Base-by-base conservation (phyloP, 2,329 filamentous ascomycete species). In the Amauroascus niger region DNA sequence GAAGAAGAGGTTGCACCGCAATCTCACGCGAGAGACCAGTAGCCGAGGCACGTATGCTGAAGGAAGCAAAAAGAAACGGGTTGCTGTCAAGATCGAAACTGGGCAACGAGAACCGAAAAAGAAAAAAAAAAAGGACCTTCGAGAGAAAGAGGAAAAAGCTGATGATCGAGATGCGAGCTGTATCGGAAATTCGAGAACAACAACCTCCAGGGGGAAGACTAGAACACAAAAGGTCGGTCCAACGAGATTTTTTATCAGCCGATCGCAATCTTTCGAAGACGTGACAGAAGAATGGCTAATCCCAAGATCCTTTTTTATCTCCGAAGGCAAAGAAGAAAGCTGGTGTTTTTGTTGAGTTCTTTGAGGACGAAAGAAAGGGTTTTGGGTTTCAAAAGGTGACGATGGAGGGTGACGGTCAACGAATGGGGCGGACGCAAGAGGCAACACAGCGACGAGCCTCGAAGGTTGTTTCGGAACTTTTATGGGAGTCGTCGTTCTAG, bases 1-100 rank as follows among this genome's bases (percentile, higher is more conserved):
- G 13, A 11, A 39, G 30, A n/a, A 51, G 51, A 58, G 46, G 32
- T 54, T 58, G 56, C 56, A 55, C 56, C 50, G 56, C 56, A 58
- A 58, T 55, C 54, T 50, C 50, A 48, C 54, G 33, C 41, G 49
- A 33, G 46, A 56, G 56, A 48, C 52, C 20, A 55, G 37, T 40
- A 41, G 47, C 41, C 51, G 26, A 40, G 44, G 32, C 16, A 53
- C 39, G 7, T 6, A 39, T 49, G 26, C 2, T 35, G 44, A 47
- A 45, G 8, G 24, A 45, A n/a, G 6, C n/a, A 45, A 30, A 28
- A 30, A 45, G 16, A 16, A 24, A 18, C 18, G 4, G 40, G 13
- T 26, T 24, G 40, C 18, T 43, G 20, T 9, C 18, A 43, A 13
- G 45, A 35, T 48, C 9, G 28, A 48, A 16, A n/a, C n/a, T 22